phyloP scores from a whole-genome alignment of 2,329 filamentous ascomycete species.

The Calonectria leucothoes region DNA sequence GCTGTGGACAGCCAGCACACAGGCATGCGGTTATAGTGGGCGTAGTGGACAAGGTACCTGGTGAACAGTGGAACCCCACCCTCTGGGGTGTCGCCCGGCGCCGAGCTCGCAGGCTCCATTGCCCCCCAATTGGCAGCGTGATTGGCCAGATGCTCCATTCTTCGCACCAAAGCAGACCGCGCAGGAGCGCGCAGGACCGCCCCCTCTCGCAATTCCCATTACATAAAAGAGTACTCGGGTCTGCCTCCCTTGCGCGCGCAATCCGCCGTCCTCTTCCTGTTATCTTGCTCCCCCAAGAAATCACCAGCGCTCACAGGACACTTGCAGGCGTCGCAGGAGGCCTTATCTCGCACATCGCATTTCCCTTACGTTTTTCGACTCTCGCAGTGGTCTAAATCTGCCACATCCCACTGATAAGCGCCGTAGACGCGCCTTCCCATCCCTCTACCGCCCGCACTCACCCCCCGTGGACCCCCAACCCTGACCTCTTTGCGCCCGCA shows the following conservation, averaged over 20 bases:
- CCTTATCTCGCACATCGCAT: constrained; percentile 46
- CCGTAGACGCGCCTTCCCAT: constrained; percentile 41
- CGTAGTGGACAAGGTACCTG: constrained; percentile 1
- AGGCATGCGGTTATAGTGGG: constrained; percentile 10
- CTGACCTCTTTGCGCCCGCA: constrained; percentile 49
- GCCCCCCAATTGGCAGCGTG: constrained; percentile 16
- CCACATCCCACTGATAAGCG: constrained; percentile 43
- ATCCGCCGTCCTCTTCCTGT: constrained; percentile 37
- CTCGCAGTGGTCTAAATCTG: constrained; percentile 31
- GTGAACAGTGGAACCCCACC: constrained; percentile 13
- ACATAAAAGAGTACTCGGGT: constrained; percentile 52
- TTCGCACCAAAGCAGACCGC: constrained; percentile 31
- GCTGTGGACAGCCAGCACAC: not conserved
- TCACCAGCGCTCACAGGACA: constrained; percentile 35
- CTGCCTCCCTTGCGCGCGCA: constrained; percentile 42
- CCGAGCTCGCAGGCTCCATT: constrained; percentile 19
- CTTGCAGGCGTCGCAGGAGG: constrained; percentile 36
- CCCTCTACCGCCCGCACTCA: constrained; percentile 28
- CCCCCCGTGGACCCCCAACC: constrained; percentile 46
- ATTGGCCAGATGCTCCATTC: constrained; percentile 32
- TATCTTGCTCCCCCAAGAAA: constrained; percentile 46
- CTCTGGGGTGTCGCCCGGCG: constrained; percentile 19
- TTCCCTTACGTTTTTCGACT: constrained; percentile 43
- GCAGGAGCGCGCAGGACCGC: constrained; percentile 35
- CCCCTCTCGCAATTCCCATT: constrained; percentile 50